phyloP scores from a whole-genome alignment of 371 early-diverging fungal genomes.

The Basidiobolus meristosporus region DNA sequence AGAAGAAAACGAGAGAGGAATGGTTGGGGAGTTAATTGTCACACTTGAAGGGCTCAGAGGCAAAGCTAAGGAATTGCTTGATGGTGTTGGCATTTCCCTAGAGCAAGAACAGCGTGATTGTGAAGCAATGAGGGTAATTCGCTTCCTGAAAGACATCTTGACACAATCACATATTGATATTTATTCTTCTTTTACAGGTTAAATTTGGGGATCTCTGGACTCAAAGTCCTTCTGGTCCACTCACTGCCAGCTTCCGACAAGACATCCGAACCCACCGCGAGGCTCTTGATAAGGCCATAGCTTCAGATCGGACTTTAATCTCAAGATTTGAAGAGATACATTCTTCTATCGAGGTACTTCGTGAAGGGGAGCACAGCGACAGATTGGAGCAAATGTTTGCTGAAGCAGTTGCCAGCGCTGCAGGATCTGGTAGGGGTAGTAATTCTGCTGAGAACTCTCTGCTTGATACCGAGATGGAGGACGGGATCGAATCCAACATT shows the following conservation, averaged over 20 bases:
- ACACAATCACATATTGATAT: no score
- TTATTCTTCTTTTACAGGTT: background rate
- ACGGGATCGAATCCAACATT: slow-evolving; percentile 9
- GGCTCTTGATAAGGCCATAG: slow-evolving; percentile 54
- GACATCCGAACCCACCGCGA: slow-evolving; percentile 61
- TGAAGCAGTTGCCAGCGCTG: slow-evolving; percentile 19
- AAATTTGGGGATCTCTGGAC: slow-evolving; percentile 50
- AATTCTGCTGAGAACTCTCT: slow-evolving; percentile 8
- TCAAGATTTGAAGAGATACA: slow-evolving; percentile 26
- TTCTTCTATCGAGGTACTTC: slow-evolving; percentile 28
- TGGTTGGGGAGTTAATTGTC: slow-evolving; percentile 28
- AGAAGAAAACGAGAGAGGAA: slow-evolving; percentile 14
- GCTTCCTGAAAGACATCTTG: no score
- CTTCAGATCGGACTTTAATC: slow-evolving; percentile 45
- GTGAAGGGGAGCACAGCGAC: slow-evolving; percentile 26
- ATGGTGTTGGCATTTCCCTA: slow-evolving; percentile 18
- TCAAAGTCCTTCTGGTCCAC: slow-evolving; percentile 55
- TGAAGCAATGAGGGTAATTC: slow-evolving; percentile 9
- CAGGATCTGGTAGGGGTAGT: slow-evolving; percentile 4
- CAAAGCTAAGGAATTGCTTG: slow-evolving; percentile 32
- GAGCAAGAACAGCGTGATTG: background rate
- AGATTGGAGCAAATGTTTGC: slow-evolving; percentile 41
- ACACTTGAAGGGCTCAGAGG: slow-evolving; percentile 34
- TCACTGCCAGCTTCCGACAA: slow-evolving; percentile 48
- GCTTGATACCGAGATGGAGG: slow-evolving; percentile 4